Evolutionary conservation across 164 flowering plant species (phyloP), one percentile per base, ranked within the genome.

Genomic region (Vitis cinerea): DNA sequence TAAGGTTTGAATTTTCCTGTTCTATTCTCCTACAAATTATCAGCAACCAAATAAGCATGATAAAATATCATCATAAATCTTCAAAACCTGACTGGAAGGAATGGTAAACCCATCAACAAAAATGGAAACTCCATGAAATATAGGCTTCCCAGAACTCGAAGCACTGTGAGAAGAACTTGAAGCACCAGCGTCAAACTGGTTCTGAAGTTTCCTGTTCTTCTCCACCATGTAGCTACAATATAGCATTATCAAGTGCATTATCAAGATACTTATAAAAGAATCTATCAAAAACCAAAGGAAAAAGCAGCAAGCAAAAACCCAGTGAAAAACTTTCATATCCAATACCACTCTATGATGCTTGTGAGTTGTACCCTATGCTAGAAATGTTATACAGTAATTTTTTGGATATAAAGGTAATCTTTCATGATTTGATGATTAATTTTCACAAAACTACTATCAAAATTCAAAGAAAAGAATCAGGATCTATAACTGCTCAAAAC

Each of bases 91-190:
- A 71, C 83, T 87, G 10, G 99, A 90, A 62, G 97, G 99, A 78
- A 90, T 65, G 0, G 98, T 93, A 71, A 86, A 93, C 69, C 99
- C 98, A 71, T 95, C 97, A 17, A 95, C 97, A 76, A 93, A 95
- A 30, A 95, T 88, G 1, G 99, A 86, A 63, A 95, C 86, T 15
- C 98, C 97, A 2, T 74, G 77, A 79, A 95, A 95, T 53, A 95
- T 78, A 64, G 79, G 76, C 31, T 80, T 87, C 49, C 59, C 80
- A 50, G 85, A 71, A 67, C 64, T 67, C 2, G 79, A 81, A 30
- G 70, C 83, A 57, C 81, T 63, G 50, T 71, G 64, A 23, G 83
- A 79, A 75, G 87, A 79, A 75, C 55, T 78, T 10, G 94, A 84
- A 63, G 97, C 96, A 64, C 82, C 92, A 8, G 90, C 85, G 51